Base-by-base conservation (phyloP, 495 filamentous ascomycete genomes). In the Aspergillus bridgeri region DNA sequence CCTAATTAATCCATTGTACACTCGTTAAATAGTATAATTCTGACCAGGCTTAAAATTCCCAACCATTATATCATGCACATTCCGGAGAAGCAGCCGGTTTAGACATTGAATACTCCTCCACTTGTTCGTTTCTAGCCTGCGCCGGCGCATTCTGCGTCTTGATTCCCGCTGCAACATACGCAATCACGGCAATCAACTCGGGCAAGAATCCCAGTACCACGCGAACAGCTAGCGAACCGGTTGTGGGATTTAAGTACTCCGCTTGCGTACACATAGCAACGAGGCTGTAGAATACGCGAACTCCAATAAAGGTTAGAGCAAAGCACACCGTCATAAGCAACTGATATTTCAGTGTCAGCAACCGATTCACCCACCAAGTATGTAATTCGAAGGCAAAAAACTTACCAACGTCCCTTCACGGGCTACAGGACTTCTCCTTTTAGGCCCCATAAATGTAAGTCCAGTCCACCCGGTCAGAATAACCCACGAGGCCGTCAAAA, bases 171-270 rank as follows among this genome's bases (percentile, higher is more conserved):
- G 38, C 20, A 20, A 60, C 33, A 11, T 60, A 57, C 9, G 56
- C 25, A 13, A 64, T 13, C 0, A 45, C 43, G 3, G 55, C 33
- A 20, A 64, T 9, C 2, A 48, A 48, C 43, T 64, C 62, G 1
- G 55, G 55, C 6, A 64, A 29, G 24, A 64, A 64, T 20, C 56
- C 45, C 5, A 64, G 47, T 6, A 64, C 55, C 5, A 60, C 62
- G 3, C 58, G 58, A 5, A 64, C 48, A 3, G 55, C 62, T 0
- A 57, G 5, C 7, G 45, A 48, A 4, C 62, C 62, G 42, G 45
- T 56, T 1, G 54, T 53, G 0, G 62, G 47, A 22, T 51, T 64
- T 5, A 64, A 44, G 22, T 53, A 48, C 19, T 18, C 51, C 3
- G 48, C 27, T 22, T 64, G 57, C 6, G 62, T 58, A 24, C 22